These are phyloP conservation scores for Neocatenulostroma microsporum DNA, from an alignment of 2,329 filamentous ascomycete genomes.

Conservation along the genomic window DNA sequence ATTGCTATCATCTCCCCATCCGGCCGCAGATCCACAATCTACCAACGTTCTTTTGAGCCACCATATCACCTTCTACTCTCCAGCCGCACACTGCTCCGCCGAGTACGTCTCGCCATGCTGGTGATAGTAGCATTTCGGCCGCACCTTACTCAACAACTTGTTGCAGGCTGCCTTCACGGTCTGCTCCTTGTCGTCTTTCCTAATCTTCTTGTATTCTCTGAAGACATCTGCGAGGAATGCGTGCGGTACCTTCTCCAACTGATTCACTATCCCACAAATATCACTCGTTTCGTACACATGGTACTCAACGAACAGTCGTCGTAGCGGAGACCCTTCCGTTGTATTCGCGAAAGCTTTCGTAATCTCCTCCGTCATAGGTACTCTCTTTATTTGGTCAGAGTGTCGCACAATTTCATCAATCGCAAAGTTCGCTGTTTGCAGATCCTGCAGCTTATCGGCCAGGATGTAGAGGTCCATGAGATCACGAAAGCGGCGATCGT, in stretches of 20 bases:
- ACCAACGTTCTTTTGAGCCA: no score
- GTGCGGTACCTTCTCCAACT: no score
- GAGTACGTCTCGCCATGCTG: constrained; percentile 1
- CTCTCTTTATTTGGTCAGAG: background rate
- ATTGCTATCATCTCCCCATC: no score
- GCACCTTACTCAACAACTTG: background rate
- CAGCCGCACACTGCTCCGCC: background rate
- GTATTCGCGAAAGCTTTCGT: background rate
- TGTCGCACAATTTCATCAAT: background rate
- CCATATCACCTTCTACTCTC: no score
- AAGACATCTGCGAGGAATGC: no score
- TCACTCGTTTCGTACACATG: no score
- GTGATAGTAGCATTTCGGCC: constrained; percentile 3
- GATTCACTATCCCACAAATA: no score
- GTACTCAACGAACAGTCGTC: background rate
- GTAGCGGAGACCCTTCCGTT: background rate
- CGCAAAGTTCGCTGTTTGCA: background rate
- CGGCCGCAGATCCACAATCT: no score
- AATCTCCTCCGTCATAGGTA: background rate
- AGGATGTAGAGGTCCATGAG: constrained; percentile 1
- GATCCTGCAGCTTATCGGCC: constrained; percentile 2
- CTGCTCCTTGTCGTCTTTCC: no score
- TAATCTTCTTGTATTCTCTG: background rate
- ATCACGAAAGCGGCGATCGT: background rate
- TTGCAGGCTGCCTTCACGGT: no score